Evolutionary conservation across 257 asterid genomes (phyloP).

Genomic region (Cynanchum wilfordii): DNA sequence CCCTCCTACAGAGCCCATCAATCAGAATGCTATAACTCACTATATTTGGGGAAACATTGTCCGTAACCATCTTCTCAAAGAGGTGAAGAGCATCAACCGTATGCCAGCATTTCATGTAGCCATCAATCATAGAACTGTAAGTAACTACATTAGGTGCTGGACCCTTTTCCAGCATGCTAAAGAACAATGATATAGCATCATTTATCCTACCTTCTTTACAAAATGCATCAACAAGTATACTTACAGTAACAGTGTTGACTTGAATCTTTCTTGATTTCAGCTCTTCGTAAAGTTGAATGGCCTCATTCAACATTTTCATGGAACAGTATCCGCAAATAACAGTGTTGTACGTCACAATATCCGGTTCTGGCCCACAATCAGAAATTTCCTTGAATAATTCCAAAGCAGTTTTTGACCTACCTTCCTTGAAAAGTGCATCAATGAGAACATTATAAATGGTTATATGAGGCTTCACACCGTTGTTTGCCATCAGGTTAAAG

Average conservation of each 20-base stretch:
- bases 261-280: conserved; percentile 6
- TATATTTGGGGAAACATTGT: conserved; percentile 13
- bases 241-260: conserved; percentile 1
- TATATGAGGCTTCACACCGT: conserved; percentile 34
- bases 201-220: conserved; percentile 20
- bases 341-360: conserved; percentile 20
- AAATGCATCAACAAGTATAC: conserved; percentile 6
- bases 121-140: conserved; percentile 25
- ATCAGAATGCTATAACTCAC: conserved; percentile 24
- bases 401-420: conserved; percentile 24
- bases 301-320: conserved; percentile 17
- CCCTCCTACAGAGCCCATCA: conserved; percentile 28
- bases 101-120: conserved; percentile 20
- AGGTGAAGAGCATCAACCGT: conserved; percentile 20
- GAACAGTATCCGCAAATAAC: conserved; percentile 23
- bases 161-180: conserved; percentile 17
- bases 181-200: conserved; percentile 21
- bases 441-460: conserved; percentile 34
- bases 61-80: conserved; percentile 14
- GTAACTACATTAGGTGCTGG: conserved; percentile 18
- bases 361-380: conserved; percentile 11
- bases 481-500: conserved; percentile 28
- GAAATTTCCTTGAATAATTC: conserved; percentile 30
- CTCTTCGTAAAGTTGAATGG: conserved; percentile 13
- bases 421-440: conserved; percentile 25